phyloP scores from a whole-genome alignment of 2,329 filamentous ascomycete species.

The Rhinocladiella mackenziei region DNA sequence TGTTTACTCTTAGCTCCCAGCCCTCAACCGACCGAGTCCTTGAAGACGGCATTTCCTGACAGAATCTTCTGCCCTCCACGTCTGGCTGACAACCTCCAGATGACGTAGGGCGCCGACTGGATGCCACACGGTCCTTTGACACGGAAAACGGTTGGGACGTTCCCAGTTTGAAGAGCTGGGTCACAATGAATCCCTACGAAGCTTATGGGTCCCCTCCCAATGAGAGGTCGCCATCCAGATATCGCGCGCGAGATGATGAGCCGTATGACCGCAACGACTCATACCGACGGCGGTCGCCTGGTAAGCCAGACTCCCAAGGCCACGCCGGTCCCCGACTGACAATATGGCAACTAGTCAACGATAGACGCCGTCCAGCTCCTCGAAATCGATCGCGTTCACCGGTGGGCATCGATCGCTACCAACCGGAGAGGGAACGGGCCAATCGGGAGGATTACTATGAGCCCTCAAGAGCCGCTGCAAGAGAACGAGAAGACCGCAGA shows the following conservation, averaged over 20 bases:
- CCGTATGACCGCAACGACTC: conserved; percentile 38
- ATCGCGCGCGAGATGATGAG: conserved; percentile 40
- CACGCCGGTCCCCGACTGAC: not conserved
- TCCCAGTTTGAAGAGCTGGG: not conserved
- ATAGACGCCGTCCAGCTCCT: conserved; percentile 42
- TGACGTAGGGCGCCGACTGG: conserved; percentile 7
- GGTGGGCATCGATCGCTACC: conserved; percentile 60
- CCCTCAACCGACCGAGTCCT: conserved; percentile 6
- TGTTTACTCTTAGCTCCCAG: conserved; percentile 23
- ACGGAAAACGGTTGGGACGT: not conserved
- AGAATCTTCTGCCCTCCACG: not conserved
- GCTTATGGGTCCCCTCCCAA: conserved; percentile 41
- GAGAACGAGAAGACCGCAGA: conserved; percentile 55
- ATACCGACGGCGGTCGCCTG: conserved; percentile 46
- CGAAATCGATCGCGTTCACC: conserved; percentile 58
- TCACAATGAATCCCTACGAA: conserved; percentile 46
- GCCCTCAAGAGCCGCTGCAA: conserved; percentile 37
- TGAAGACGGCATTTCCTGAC: conserved; percentile 16
- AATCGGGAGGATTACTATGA: conserved; percentile 57
- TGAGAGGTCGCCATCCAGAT: conserved; percentile 34
- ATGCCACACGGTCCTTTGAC: conserved; percentile 4
- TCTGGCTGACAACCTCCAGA: conserved; percentile 4
- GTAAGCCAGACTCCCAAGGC: conserved; percentile 33
- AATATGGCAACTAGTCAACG: conserved; percentile 30
- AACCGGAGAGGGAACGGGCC: conserved; percentile 49